phyloP scores from a whole-genome alignment of 2,329 filamentous ascomycete genomes.

The Coniochaeta sp. region DNA sequence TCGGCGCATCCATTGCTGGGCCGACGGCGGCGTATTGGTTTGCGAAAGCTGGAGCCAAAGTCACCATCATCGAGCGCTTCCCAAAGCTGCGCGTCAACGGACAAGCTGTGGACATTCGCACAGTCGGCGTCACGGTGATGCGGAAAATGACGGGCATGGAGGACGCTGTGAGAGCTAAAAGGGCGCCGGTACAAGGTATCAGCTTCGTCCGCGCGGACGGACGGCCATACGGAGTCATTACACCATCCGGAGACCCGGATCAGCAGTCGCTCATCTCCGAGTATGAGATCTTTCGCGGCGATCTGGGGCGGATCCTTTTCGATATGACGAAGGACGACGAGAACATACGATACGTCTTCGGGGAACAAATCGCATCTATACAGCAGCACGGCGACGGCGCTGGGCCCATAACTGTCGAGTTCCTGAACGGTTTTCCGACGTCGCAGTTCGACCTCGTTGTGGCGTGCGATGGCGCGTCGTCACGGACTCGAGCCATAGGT shows the following conservation, averaged over 20 bases:
- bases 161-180: slow-evolving; percentile 23
- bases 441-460: slow-evolving; percentile 38
- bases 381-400: slow-evolving; percentile 2
- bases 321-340: slow-evolving; percentile 8
- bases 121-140: slow-evolving; percentile 27
- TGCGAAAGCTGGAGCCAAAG: slow-evolving; percentile 17
- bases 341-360: slow-evolving; percentile 15
- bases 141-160: slow-evolving; percentile 31
- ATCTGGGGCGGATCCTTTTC: slow-evolving; percentile 24
- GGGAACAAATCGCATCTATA: slow-evolving; percentile 19
- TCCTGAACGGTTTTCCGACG: slow-evolving; percentile 25
- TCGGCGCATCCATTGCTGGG: slow-evolving; percentile 16
- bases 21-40: slow-evolving; percentile 18
- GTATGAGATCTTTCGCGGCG: slow-evolving; percentile 40
- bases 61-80: slow-evolving; percentile 19
- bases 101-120: slow-evolving; percentile 29
- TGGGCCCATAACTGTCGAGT: slow-evolving; percentile 9
- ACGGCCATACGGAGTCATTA: slow-evolving; percentile 25
- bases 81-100: slow-evolving; percentile 17
- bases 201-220: slow-evolving; percentile 29
- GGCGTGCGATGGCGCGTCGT: slow-evolving; percentile 38
- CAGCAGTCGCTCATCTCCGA: slow-evolving; percentile 36
- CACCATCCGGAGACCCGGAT: slow-evolving; percentile 25
- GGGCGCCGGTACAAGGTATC: slow-evolving; percentile 33
- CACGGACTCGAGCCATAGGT: slow-evolving; percentile 36